Conservation (phyloP, 768 basidiomycete species). For the Russula earlei region DNA sequence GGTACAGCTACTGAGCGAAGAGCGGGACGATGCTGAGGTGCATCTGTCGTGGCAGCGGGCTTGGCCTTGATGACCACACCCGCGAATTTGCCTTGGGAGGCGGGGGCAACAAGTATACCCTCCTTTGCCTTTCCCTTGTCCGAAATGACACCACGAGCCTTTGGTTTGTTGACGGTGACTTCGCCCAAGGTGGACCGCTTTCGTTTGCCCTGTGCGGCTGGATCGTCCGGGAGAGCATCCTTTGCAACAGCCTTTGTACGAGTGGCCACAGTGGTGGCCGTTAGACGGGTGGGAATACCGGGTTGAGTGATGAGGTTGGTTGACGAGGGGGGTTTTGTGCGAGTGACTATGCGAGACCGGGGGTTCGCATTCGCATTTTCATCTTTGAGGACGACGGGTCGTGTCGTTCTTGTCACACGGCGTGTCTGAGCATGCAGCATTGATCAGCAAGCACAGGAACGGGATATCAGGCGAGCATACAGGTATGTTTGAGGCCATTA, state of each 20-base stretch:
- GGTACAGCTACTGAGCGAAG: slow-evolving; percentile 38
- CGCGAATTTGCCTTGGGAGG: slow-evolving; percentile 44
- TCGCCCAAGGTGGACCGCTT: slow-evolving; percentile 72
- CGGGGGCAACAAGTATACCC: slow-evolving; percentile 23
- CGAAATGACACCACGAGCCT: slow-evolving; percentile 27
- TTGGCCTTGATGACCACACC: slow-evolving; percentile 51
- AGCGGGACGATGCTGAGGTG: slow-evolving; percentile 37
- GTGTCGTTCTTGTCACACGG: slow-evolving; percentile 50
- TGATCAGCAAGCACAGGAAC: neutral
- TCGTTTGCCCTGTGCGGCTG: slow-evolving; percentile 48
- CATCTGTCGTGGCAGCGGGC: slow-evolving; percentile 33
- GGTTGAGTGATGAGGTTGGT: slow-evolving; percentile 30
- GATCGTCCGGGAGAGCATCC: slow-evolving; percentile 37
- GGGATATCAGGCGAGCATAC: slow-evolving; percentile 25
- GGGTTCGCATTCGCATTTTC: slow-evolving; percentile 55
- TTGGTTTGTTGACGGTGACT: slow-evolving; percentile 47
- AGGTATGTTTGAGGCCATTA: slow-evolving; percentile 38
- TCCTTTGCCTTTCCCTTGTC: slow-evolving; percentile 49
- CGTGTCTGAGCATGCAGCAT: slow-evolving; percentile 38
- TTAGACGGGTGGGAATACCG: slow-evolving; percentile 32
- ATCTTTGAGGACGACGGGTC: slow-evolving; percentile 45
- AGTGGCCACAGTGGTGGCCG: slow-evolving; percentile 42
- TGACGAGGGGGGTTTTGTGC: slow-evolving; percentile 47
- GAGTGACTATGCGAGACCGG: slow-evolving; percentile 50
- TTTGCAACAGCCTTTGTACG: slow-evolving; percentile 38